Evolutionary conservation across 1,284 basidiomycete genomes (phyloP), one percentile per base, ranked within the genome.

Genomic region (Naganishia sp.): DNA sequence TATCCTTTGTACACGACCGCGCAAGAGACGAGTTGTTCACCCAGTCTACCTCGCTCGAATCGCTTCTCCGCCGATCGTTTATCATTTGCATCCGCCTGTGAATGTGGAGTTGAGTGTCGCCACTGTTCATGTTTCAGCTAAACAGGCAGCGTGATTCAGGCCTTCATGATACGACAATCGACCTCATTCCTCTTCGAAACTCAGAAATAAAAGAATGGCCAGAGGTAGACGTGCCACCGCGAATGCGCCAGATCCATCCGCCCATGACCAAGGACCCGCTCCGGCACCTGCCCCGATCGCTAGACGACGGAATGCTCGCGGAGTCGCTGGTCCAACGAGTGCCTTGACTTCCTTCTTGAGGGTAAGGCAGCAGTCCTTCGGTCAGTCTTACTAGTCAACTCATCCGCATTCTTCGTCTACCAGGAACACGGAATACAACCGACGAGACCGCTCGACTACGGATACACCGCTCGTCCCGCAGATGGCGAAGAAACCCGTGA

Each of bases 301-400:
- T 4, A 49, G 58, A 39, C 60, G 66, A 28, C 60, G 61, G 42
- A 67, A 63, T 35, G 60, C 52, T 46, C 53, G 76, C 28, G 76
- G 75, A 1, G 88, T 96, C 49, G 85, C 90, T 21, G 94, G 94
- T 0, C 94, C 94, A 0, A 87, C 90, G 0, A 94, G 92, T 52
- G 94, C 94, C 0, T 81, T 98, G 13, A 96, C 94, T 31, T 91
- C 93, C 70, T 97, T 94, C 76, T 83, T 98, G 21, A 86, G 87
- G 71, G 93, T 92, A 70, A 67, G 86, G 65, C 2, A 9, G 5
- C 25, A 28, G 9, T 21, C n/a, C 1, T 32, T 21, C 11, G 49
- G 46, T 50, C 46, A 68, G 17, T 7, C 25, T 50, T 4, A 39
- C 2, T 28, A 5, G 25, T 3, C 28, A 15, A 31, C 17, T 52